These are phyloP conservation scores for Alnus rubra DNA, from an alignment of 306 rosid genomes.

Conservation along the genomic window DNA sequence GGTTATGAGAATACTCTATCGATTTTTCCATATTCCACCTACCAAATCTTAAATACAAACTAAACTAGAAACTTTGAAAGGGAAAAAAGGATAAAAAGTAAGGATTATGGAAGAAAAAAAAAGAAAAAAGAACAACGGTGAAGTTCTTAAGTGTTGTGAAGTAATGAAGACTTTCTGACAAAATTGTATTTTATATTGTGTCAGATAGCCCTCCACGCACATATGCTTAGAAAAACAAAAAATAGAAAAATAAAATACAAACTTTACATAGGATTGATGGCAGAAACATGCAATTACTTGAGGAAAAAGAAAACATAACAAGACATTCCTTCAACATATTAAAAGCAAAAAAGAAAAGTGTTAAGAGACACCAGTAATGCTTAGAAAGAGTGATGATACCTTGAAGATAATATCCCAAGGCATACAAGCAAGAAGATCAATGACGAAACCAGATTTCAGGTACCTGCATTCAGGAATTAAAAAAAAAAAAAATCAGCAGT, in stretches of 20 bases:
- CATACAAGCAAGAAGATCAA: slow-evolving; percentile 84
- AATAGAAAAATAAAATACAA: neutral
- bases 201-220: neutral
- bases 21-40: neutral
- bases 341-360: neutral
- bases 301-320: neutral
- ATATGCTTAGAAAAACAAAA: neutral
- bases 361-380: slow-evolving; percentile 11
- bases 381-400: slow-evolving; percentile 46
- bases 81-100: neutral
- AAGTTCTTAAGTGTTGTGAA: no score
- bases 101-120: neutral
- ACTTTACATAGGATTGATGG: neutral
- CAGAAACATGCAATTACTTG: neutral
- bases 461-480: slow-evolving; percentile 53
- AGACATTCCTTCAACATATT: neutral
- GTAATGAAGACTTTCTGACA: no score
- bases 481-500: slow-evolving; percentile 4
- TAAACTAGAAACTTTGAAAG: neutral
- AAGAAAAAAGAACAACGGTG: no score
- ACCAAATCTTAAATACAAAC: neutral
- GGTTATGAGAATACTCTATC: neutral
- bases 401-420: slow-evolving; percentile 94
- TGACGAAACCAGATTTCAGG: slow-evolving; percentile 63
- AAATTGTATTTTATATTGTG: no score